Percentiles rank a stretch among this genome's conserved stretches.
phyloP scores from a whole-genome alignment of 2,329 filamentous ascomycete species.

The Colletotrichum sp. region DNA sequence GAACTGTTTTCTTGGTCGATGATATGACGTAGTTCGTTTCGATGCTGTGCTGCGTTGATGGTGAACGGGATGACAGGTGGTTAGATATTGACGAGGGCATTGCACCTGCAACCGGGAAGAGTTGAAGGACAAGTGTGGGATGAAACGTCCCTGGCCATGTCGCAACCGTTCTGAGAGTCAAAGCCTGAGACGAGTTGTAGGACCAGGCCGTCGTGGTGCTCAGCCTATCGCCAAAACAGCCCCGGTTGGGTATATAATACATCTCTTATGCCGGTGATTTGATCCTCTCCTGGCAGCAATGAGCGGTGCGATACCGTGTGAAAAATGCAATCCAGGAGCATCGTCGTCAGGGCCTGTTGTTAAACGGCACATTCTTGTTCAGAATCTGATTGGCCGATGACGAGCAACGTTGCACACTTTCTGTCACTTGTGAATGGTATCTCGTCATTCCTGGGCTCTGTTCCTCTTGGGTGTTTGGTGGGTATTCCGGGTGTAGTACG shows the following conservation, averaged over 20 bases:
- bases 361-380: neutral
- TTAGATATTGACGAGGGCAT: too few relatives aligned
- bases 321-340: fast-evolving
- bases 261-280: neutral
- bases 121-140: too few relatives aligned
- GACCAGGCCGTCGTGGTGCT: neutral
- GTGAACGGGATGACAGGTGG: too few relatives aligned
- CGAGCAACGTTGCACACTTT: fast-evolving
- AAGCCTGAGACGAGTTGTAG: too few relatives aligned
- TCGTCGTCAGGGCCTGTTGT: neutral
- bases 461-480: fast-evolving
- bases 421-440: neutral
- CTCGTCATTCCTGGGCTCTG: neutral
- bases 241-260: neutral
- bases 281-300: neutral
- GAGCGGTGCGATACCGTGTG: fast-evolving
- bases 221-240: neutral
- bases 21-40: neutral
- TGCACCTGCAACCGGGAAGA: too few relatives aligned
- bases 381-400: neutral
- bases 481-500: neutral
- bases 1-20: neutral
- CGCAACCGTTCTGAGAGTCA: too few relatives aligned
- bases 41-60: neutral
- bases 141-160: too few relatives aligned